Percentiles rank a stretch among this genome's conserved stretches.
Evolutionary conservation across 345 rosid species (phyloP).

Genomic region (Theobroma cacao): DNA sequence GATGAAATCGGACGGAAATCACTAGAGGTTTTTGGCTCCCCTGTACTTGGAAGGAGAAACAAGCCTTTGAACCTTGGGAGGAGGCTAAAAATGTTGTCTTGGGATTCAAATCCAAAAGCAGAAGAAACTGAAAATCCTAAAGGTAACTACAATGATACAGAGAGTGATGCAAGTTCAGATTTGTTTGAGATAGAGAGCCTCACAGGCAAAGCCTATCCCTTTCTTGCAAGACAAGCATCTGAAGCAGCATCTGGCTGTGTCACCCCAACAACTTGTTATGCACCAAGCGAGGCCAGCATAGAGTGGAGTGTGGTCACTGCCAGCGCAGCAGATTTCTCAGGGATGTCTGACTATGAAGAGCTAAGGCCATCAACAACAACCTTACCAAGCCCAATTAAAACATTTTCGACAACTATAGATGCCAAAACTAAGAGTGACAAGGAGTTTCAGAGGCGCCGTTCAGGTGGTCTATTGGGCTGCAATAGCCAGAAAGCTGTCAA

Average conservation of each 20-base stretch:
- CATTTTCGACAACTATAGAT: slow-evolving; percentile 22
- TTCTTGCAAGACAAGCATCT: slow-evolving; percentile 54
- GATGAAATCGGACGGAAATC: slow-evolving; percentile 43
- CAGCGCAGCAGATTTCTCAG: slow-evolving; percentile 71
- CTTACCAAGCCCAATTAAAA: slow-evolving; percentile 27
- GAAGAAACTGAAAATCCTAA: slow-evolving; percentile 23
- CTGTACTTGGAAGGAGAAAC: slow-evolving; percentile 35
- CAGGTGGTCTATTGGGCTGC: slow-evolving; percentile 57
- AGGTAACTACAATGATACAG: slow-evolving; percentile 38
- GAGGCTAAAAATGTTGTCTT: slow-evolving; percentile 48
- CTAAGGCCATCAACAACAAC: slow-evolving; percentile 27
- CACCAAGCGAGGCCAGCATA: slow-evolving; percentile 89
- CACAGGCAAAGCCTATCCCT: slow-evolving; percentile 58
- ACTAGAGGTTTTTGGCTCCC: slow-evolving; percentile 62
- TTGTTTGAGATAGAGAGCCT: slow-evolving; percentile 84
- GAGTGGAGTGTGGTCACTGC: slow-evolving; percentile 91
- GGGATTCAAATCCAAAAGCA: slow-evolving; percentile 38
- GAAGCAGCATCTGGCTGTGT: slow-evolving; percentile 44
- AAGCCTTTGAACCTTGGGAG: slow-evolving; percentile 32
- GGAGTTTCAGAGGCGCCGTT: slow-evolving; percentile 34
- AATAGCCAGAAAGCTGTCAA: slow-evolving; percentile 65
- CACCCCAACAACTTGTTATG: slow-evolving; percentile 53
- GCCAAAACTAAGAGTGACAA: slow-evolving; percentile 16
- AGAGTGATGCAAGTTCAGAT: slow-evolving; percentile 78
- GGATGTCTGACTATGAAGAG: slow-evolving; percentile 58